Percentiles rank a stretch among this genome's conserved stretches.
These are phyloP conservation scores for Allium cepa DNA, from an alignment of 106 monocot genomes.

Conservation along the genomic window DNA sequence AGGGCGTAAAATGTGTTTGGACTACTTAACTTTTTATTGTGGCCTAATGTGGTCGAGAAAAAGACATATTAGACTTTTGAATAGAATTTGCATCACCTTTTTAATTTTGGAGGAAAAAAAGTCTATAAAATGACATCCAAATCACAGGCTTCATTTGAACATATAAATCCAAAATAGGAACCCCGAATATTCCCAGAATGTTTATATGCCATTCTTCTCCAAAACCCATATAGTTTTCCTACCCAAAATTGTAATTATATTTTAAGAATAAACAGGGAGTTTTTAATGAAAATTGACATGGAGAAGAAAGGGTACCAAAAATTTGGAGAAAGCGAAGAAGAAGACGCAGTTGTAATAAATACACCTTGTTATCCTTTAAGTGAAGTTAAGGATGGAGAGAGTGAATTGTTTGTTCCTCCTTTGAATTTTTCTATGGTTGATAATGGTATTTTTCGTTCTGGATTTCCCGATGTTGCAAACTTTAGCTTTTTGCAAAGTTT, in stretches of 20 bases:
- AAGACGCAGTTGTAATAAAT: neutral
- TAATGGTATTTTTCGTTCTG: slow-evolving; percentile 41
- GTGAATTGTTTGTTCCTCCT: slow-evolving; percentile 25
- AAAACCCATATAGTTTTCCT: neutral
- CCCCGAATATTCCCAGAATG: slow-evolving; percentile 7
- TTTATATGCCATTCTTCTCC: neutral
- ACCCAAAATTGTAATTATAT: neutral
- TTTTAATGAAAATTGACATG: slow-evolving; percentile 8
- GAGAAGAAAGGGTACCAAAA: neutral
- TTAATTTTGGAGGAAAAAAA: too few species aligned
- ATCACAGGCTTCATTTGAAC: neutral
- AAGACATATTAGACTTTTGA: too few species aligned
- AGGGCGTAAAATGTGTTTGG: too few species aligned
- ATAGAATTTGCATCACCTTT: too few species aligned
- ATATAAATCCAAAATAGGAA: neutral
- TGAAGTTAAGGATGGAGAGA: neutral
- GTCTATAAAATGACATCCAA: neutral
- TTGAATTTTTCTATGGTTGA: slow-evolving; percentile 48
- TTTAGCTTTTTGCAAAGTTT: slow-evolving; percentile 36
- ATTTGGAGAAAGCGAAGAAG: neutral
- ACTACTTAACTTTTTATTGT: too few species aligned
- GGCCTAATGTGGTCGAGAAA: too few species aligned
- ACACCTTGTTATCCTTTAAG: neutral
- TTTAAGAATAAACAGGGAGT: neutral
- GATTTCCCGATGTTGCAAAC: slow-evolving; percentile 32